Conservation (phyloP, 1,139 yeast species). For the Candida freyschussii region DNA sequence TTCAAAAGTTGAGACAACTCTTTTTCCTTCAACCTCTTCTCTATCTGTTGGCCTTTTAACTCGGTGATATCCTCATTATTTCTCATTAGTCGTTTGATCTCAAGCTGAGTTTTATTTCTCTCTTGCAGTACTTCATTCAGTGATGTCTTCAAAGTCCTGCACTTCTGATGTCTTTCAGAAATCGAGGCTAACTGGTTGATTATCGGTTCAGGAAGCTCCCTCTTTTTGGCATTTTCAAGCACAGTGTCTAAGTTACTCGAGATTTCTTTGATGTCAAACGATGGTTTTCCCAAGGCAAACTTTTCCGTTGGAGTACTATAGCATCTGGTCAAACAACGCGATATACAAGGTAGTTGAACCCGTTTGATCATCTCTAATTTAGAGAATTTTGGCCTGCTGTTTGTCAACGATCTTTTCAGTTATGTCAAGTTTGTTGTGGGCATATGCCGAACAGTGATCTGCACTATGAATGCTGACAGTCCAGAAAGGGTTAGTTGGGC, state of each 20-base stretch:
- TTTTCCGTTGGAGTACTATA: no score
- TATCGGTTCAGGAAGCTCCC: conserved; percentile 35
- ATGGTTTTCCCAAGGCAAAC: conserved; percentile 34
- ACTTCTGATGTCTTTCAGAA: conserved; percentile 24
- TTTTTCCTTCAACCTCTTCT: conserved; percentile 15
- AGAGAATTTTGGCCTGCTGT: no score
- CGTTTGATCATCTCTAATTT: no score
- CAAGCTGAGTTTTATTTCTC: conserved; percentile 28
- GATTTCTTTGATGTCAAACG: conserved; percentile 46
- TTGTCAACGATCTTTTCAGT: no score
- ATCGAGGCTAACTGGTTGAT: conserved; percentile 33
- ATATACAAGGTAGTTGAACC: no score
- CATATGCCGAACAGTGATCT: no score
- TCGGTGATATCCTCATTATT: conserved; percentile 23
- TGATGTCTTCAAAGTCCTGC: conserved; percentile 9
- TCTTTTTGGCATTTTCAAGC: conserved; percentile 41
- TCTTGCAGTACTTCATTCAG: conserved; percentile 25
- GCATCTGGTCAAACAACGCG: no score
- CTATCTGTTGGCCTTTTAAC: conserved; percentile 24
- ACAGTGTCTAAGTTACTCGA: conserved; percentile 36
- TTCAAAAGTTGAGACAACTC: conserved; percentile 13
- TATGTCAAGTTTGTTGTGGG: no score
- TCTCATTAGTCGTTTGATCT: conserved; percentile 26
- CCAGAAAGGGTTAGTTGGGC: no score
- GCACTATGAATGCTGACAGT: no score